A percentile compares a stretch with the other conserved stretches of the same genome.
phyloP scores from a whole-genome alignment of 768 basidiomycete genomes.

The Agaricus sinodeliciosus region DNA sequence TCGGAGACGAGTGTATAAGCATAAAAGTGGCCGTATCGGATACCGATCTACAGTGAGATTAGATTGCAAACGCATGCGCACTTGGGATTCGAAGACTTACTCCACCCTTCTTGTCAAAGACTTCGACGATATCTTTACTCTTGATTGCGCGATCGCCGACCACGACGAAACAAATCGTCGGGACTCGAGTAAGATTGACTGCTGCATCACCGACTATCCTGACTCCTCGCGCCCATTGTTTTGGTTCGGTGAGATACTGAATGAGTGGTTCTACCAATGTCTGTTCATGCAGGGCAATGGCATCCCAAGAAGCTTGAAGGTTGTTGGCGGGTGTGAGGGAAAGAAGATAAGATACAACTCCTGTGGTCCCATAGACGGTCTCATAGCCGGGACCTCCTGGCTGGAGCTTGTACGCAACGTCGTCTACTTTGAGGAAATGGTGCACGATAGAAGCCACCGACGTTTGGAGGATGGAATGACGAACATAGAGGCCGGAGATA shows the following conservation, averaged over 20 bases:
- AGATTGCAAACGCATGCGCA: background rate
- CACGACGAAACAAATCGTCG: conserved; percentile 70
- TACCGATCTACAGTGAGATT: conserved; percentile 52
- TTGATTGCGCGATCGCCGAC: conserved; percentile 46
- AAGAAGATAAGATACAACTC: conserved; percentile 56
- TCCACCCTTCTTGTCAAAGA: conserved; percentile 56
- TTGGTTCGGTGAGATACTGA: conserved; percentile 42
- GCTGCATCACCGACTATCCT: conserved; percentile 59
- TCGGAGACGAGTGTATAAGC: conserved; percentile 56
- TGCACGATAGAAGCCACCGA: conserved; percentile 59
- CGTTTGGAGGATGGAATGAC: conserved; percentile 34
- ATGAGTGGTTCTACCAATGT: conserved; percentile 48
- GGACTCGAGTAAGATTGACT: conserved; percentile 38
- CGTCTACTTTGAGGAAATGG: conserved; percentile 54
- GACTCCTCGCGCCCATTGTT: conserved; percentile 51
- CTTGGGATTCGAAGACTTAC: conserved; percentile 33
- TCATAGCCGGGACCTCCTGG: conserved; percentile 76
- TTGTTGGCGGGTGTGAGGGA: conserved; percentile 45
- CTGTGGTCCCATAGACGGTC: conserved; percentile 52
- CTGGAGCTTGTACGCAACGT: conserved; percentile 55
- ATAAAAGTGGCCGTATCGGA: conserved; percentile 76
- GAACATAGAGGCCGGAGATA: conserved; percentile 59
- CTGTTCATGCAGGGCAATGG: conserved; percentile 59
- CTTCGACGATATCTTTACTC: conserved; percentile 57
- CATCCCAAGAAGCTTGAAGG: conserved; percentile 46